Percentiles rank a stretch among this genome's conserved stretches.
phyloP scores from a whole-genome alignment of 2,329 filamentous ascomycete species.

The Paraphaeosphaeria minitans region DNA sequence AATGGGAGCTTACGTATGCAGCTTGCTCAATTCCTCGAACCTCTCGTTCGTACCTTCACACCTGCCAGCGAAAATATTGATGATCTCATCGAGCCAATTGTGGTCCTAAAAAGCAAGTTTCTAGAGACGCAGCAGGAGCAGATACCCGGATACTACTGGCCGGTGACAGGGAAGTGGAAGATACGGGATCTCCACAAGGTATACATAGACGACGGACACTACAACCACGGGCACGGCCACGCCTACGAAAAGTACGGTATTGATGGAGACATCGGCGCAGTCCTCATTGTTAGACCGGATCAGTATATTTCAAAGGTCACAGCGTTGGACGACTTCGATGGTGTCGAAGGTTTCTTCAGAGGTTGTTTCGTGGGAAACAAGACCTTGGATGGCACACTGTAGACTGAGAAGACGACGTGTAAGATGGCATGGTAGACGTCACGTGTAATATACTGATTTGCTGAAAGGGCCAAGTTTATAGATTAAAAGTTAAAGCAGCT shows the following conservation, averaged over 20 bases:
- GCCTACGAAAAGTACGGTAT: constrained; percentile 64
- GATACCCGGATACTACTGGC: constrained; percentile 63
- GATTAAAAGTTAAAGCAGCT: neutral
- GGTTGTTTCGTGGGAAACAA: constrained; percentile 19
- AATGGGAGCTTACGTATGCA: constrained; percentile 17
- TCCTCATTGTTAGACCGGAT: constrained; percentile 65
- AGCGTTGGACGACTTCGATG: constrained; percentile 25
- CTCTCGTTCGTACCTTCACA: constrained; percentile 51
- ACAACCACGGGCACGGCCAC: constrained; percentile 61
- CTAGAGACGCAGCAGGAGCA: constrained; percentile 56
- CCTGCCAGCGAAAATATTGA: constrained; percentile 53
- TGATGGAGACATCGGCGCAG: constrained; percentile 36
- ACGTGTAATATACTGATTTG: neutral
- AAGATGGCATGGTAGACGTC: neutral
- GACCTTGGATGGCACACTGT: neutral
- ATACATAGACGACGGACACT: constrained; percentile 64
- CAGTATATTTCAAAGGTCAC: constrained; percentile 53
- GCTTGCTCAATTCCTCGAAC: constrained; percentile 27
- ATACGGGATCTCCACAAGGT: constrained; percentile 65
- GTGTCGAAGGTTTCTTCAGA: constrained; percentile 29
- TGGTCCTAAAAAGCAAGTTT: constrained; percentile 59
- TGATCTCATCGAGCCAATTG: constrained; percentile 61
- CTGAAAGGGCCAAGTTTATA: neutral
- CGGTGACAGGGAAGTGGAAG: constrained; percentile 59
- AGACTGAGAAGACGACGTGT: neutral